phyloP scores from a whole-genome alignment of 2,329 filamentous ascomycete species.

The Kalmusia sp. region DNA sequence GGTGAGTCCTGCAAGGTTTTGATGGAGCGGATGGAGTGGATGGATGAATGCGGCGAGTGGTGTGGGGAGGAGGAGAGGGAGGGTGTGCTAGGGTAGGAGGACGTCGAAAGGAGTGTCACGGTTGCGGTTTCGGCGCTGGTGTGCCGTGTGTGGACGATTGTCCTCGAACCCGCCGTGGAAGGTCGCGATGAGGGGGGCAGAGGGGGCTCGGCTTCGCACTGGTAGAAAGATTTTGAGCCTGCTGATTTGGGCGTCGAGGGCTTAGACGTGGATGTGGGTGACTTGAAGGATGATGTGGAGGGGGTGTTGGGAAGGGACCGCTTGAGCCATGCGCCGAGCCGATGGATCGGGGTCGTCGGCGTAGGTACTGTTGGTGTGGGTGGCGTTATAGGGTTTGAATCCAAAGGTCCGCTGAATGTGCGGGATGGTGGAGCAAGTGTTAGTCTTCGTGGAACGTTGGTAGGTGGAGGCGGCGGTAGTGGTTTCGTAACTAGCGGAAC shows the following conservation, averaged over 20 bases:
- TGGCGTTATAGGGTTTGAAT: conserved; percentile 45
- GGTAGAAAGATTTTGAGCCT: conserved; percentile 34
- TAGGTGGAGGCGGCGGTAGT: conserved; percentile 26
- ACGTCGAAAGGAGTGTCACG: conserved; percentile 32
- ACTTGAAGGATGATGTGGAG: conserved; percentile 26
- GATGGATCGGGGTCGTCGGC: conserved; percentile 41
- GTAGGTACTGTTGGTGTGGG: conserved; percentile 36
- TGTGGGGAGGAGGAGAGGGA: conserved; percentile 17
- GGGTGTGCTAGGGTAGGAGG: conserved; percentile 27
- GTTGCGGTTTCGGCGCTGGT: conserved; percentile 37
- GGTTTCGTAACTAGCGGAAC: conserved; percentile 43
- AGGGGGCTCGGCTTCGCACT: conserved; percentile 26
- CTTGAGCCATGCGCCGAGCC: conserved; percentile 45
- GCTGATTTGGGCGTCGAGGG: conserved; percentile 14
- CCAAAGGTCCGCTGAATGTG: conserved; percentile 34
- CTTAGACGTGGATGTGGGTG: conserved; percentile 10
- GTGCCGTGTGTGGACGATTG: conserved; percentile 32
- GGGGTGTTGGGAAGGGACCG: conserved; percentile 38
- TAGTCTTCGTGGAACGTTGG: conserved; percentile 24
- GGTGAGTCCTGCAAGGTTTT: conserved; percentile 2
- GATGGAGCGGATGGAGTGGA: conserved; percentile 14
- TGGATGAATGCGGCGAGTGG: conserved; percentile 12
- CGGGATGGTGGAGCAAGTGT: conserved; percentile 31
- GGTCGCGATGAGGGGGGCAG: conserved; percentile 20
- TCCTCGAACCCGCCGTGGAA: conserved; percentile 29